Percentiles rank a stretch among this genome's conserved stretches.
Conservation (phyloP, 2,329 filamentous ascomycete species). For the Phaeosphaeriaceae sp. region DNA sequence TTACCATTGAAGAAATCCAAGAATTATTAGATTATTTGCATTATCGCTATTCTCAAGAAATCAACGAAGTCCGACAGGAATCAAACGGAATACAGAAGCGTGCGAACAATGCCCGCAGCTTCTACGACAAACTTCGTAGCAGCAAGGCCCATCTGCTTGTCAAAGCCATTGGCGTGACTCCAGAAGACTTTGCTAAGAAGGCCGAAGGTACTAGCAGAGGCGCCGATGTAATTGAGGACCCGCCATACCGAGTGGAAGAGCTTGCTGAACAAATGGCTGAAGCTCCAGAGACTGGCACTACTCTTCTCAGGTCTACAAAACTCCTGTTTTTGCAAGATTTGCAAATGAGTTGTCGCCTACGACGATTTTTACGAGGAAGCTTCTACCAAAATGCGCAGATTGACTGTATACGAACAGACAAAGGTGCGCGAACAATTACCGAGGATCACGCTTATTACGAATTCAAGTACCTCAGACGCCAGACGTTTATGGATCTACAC, state of each 20-base stretch:
- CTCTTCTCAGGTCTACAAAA: conserved; percentile 79
- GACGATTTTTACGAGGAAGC: conserved; percentile 80
- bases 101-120: conserved; percentile 78
- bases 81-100: conserved; percentile 74
- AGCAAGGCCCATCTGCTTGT: conserved; percentile 83
- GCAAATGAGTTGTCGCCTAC: conserved; percentile 83
- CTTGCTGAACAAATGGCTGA: conserved; percentile 75
- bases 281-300: conserved; percentile 65
- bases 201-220: conserved; percentile 78
- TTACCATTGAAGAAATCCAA: conserved; percentile 92
- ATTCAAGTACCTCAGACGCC: conserved; percentile 93
- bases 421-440: conserved; percentile 90
- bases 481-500: conserved; percentile 81
- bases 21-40: conserved; percentile 96
- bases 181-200: conserved; percentile 88
- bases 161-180: conserved; percentile 85
- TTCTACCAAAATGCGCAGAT: conserved; percentile 86
- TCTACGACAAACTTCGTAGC: conserved; percentile 84
- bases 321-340: conserved; percentile 92
- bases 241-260: conserved; percentile 78
- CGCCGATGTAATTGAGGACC: conserved; percentile 73
- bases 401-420: conserved; percentile 89
- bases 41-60: conserved; percentile 84
- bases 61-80: conserved; percentile 77
- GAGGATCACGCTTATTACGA: conserved; percentile 97